These are phyloP conservation scores for Ophiostoma quercus DNA, from an alignment of 2,329 filamentous ascomycete species.

Conservation along the genomic window DNA sequence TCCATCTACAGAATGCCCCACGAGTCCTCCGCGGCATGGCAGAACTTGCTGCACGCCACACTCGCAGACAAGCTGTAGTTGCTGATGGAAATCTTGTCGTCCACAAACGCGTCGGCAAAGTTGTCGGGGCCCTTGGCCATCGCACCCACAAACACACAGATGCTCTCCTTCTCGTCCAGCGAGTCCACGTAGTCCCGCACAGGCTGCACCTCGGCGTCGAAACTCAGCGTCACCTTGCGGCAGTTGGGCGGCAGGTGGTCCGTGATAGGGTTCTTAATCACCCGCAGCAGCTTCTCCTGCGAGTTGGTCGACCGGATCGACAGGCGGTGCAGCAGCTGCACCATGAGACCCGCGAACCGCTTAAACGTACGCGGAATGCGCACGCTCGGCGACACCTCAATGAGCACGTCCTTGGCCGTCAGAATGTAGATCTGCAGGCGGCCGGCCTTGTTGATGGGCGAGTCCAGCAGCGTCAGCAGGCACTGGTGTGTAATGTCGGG, in stretches of 20 bases:
- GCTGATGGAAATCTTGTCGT: slow-evolving; percentile 97
- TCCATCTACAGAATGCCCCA: slow-evolving; percentile 76
- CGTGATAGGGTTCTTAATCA: slow-evolving; percentile 97
- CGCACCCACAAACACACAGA: slow-evolving; percentile 95
- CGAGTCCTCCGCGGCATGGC: slow-evolving; percentile 92
- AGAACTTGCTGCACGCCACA: slow-evolving; percentile 99
- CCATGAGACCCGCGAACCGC: slow-evolving; percentile 97
- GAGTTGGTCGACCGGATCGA: slow-evolving; percentile 96
- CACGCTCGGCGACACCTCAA: slow-evolving; percentile 96
- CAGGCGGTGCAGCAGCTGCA: slow-evolving; percentile 89
- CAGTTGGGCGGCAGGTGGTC: slow-evolving; percentile 96
- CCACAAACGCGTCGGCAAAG: slow-evolving; percentile 90
- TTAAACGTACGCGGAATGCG: slow-evolving; percentile 98
- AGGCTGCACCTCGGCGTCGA: slow-evolving; percentile 81
- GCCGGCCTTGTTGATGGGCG: slow-evolving; percentile 96
- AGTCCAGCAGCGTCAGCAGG: slow-evolving; percentile 92
- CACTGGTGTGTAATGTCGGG: slow-evolving; percentile 99
- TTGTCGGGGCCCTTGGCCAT: slow-evolving; percentile 97
- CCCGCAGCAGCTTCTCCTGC: slow-evolving; percentile 93
- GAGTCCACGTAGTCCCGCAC: slow-evolving; percentile 83
- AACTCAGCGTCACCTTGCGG: slow-evolving; percentile 94
- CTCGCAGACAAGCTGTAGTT: slow-evolving; percentile 96
- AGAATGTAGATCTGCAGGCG: slow-evolving; percentile 98
- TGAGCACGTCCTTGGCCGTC: slow-evolving; percentile 92
- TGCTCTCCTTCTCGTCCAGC: slow-evolving; percentile 77